Evolutionary conservation across 164 flowering plant species (phyloP).

Genomic region (Magnolia kwangsiensis): DNA sequence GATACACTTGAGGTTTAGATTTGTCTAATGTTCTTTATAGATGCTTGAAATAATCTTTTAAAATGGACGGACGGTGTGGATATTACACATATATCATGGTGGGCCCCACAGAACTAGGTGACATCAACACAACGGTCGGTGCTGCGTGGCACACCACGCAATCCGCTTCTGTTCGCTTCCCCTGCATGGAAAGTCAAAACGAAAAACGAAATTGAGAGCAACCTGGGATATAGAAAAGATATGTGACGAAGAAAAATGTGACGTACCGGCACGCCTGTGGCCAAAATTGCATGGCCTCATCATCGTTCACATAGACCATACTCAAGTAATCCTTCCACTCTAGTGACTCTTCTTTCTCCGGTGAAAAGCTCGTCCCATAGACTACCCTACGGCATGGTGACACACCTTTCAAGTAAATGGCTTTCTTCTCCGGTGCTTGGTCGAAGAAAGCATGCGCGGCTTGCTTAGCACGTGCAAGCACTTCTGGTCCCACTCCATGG

Average conservation of each 20-base stretch:
- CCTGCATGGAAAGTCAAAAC: no score
- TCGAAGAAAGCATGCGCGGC: constrained; percentile 21
- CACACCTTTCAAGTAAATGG: constrained; percentile 6
- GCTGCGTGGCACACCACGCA: no score
- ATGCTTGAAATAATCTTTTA: no score
- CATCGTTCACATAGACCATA: constrained; percentile 19
- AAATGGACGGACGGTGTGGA: no score
- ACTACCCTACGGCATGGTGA: constrained; percentile 16
- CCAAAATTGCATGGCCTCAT: constrained; percentile 19
- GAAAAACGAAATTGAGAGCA: no score
- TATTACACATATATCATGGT: no score
- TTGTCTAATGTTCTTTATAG: no score
- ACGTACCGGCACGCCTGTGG: constrained; percentile 18
- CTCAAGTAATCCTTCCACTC: constrained; percentile 25
- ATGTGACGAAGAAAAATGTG: background rate
- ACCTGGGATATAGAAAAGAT: no score
- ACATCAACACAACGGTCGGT: no score
- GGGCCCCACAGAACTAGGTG: no score
- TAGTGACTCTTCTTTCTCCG: constrained; percentile 14
- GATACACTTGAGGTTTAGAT: no score
- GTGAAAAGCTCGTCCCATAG: constrained; percentile 22
- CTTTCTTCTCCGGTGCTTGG: constrained; percentile 14
- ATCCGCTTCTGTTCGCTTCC: no score
- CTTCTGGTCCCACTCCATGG: constrained; percentile 16
- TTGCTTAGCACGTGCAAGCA: constrained; percentile 13